These are phyloP conservation scores for Blastomyces silverae DNA, from an alignment of 2,329 filamentous ascomycete species.

Conservation along the genomic window DNA sequence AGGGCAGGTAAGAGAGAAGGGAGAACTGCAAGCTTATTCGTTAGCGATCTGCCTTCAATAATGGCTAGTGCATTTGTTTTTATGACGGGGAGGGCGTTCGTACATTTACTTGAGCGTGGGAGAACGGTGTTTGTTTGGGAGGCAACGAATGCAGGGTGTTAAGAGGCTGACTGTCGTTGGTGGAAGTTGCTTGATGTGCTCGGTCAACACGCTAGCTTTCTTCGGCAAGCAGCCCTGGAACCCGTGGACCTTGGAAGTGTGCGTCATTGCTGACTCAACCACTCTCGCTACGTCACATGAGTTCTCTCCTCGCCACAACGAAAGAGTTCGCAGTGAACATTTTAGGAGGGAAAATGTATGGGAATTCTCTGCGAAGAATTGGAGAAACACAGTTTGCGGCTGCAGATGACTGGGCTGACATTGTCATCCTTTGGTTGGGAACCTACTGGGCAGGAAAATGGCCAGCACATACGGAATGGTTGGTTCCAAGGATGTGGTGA, in stretches of 20 bases:
- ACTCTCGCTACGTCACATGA: background rate
- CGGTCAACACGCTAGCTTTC: background rate
- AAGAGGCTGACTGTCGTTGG: background rate
- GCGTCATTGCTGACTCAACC: constrained; percentile 4
- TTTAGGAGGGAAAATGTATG: no score
- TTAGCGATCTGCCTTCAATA: constrained; percentile 2
- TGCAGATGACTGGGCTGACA: background rate
- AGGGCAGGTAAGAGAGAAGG: background rate
- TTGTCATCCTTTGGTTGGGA: background rate
- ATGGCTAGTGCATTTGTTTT: background rate
- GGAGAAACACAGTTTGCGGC: no score
- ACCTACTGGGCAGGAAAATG: background rate
- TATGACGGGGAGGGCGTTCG: background rate
- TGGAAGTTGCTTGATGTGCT: background rate
- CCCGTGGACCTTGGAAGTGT: background rate
- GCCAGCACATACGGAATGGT: background rate
- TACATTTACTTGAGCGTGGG: background rate
- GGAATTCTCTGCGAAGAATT: no score
- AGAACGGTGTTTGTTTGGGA: background rate
- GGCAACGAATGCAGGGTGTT: background rate
- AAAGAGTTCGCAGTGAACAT: background rate
- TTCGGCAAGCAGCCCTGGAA: background rate
- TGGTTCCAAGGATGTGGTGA: background rate
- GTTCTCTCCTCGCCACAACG: background rate
- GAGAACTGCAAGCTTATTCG: constrained; percentile 10